phyloP scores from a whole-genome alignment of 257 asterid species.

The Forsythia suspensa region DNA sequence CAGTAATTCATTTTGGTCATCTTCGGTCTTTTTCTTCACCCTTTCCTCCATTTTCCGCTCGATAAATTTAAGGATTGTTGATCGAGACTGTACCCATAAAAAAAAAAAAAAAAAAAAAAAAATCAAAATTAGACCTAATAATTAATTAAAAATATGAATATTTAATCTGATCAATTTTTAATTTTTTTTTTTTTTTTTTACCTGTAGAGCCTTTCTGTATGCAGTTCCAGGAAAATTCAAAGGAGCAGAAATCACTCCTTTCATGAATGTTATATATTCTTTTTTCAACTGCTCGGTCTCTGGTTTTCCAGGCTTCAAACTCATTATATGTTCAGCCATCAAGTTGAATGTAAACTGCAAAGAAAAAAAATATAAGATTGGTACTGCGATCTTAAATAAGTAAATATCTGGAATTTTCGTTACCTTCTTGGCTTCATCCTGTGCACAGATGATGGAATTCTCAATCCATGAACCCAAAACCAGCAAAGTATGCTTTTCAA shows the following conservation, averaged over 20 bases:
- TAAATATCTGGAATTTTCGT: too few relatives aligned
- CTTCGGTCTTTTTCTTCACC: constrained; percentile 28
- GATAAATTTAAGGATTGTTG: constrained; percentile 70
- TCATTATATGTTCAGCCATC: constrained; percentile 94
- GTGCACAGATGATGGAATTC: constrained; percentile 59
- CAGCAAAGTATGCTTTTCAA: constrained; percentile 72
- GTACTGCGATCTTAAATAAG: too few relatives aligned
- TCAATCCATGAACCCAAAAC: constrained; percentile 66
- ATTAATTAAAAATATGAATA: background rate
- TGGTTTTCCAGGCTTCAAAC: constrained; percentile 70
- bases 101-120: background rate
- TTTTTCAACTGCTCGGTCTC: constrained; percentile 76
- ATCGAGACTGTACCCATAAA: constrained; percentile 56
- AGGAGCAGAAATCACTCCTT: constrained; percentile 96
- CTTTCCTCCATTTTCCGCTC: constrained; percentile 80
- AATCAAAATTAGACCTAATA: background rate
- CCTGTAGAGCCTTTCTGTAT: constrained; percentile 77
- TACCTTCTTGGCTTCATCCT: constrained; percentile 93
- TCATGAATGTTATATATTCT: constrained; percentile 92
- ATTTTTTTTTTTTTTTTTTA: constrained; percentile 1
- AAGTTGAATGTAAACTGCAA: constrained; percentile 82
- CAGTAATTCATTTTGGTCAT: constrained; percentile 66
- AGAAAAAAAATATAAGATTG: background rate
- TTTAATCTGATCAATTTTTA: too few relatives aligned
- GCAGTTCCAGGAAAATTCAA: constrained; percentile 95